Evolutionary conservation across 2,329 filamentous ascomycete species (phyloP).

Genomic region (Diplodia sapinea): DNA sequence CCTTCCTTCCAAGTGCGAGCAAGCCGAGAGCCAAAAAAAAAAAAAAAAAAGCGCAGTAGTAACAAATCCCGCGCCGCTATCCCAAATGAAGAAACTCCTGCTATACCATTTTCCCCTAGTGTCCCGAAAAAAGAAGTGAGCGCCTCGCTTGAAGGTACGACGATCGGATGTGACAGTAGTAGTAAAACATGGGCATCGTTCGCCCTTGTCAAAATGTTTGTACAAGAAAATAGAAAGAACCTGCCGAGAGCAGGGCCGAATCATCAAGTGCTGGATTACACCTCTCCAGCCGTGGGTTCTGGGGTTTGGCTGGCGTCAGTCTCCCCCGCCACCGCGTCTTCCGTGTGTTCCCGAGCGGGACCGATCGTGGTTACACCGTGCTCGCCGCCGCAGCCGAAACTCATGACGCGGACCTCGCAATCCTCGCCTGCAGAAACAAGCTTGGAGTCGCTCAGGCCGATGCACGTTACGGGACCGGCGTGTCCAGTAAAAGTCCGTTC

Average conservation of each 20-base stretch:
- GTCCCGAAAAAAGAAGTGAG: background rate
- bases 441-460: conserved; percentile 85
- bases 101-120: background rate
- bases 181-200: conserved; percentile 2
- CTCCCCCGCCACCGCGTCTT: conserved; percentile 1
- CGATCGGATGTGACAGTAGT: background rate
- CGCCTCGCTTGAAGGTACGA: conserved; percentile 17
- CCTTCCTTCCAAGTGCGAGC: background rate
- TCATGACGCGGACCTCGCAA: conserved; percentile 77
- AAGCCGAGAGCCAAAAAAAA: background rate
- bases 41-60: background rate
- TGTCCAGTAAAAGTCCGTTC: conserved; percentile 93
- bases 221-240: background rate
- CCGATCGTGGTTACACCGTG: conserved; percentile 25
- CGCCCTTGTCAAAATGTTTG: conserved; percentile 17
- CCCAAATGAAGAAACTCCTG: background rate
- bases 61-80: background rate
- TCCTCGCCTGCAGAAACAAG: conserved; percentile 95
- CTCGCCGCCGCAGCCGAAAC: conserved; percentile 29
- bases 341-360: conserved; percentile 11
- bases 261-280: background rate
- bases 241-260: background rate
- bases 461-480: conserved; percentile 87
- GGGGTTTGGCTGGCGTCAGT: background rate
- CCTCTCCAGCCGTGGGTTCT: background rate